These are phyloP conservation scores for Polyporus tsugae DNA, from an alignment of 1,284 basidiomycete genomes.

Conservation along the genomic window DNA sequence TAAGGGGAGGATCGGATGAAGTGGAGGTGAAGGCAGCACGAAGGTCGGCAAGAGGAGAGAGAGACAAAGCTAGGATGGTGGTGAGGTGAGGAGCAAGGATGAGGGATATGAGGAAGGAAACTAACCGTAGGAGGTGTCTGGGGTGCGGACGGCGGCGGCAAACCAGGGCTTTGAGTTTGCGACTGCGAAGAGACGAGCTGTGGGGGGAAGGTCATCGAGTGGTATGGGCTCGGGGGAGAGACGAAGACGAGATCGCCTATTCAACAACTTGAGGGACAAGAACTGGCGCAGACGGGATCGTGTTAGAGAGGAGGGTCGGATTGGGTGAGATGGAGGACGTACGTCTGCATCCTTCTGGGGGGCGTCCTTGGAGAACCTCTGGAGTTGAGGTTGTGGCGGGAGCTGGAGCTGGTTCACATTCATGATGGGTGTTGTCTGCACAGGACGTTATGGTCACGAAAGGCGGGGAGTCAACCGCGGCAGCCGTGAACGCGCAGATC, in stretches of 20 bases:
- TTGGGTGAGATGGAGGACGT: slow-evolving; percentile 29
- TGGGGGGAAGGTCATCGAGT: slow-evolving; percentile 50
- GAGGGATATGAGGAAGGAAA: background rate
- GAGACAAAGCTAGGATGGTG: slow-evolving; percentile 54
- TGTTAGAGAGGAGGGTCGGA: background rate
- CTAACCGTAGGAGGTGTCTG: slow-evolving; percentile 48
- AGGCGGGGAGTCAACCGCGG: background rate
- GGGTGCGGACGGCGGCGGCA: slow-evolving; percentile 58
- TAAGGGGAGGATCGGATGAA: slow-evolving; percentile 44
- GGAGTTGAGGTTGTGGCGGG: slow-evolving; percentile 40
- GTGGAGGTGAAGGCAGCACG: slow-evolving; percentile 55
- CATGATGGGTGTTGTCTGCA: slow-evolving; percentile 32
- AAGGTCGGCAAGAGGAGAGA: slow-evolving; percentile 65
- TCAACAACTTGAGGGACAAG: slow-evolving; percentile 55
- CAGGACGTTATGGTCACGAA: slow-evolving; percentile 8
- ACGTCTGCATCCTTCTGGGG: slow-evolving; percentile 56
- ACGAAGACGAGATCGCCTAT: slow-evolving; percentile 67
- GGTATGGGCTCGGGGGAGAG: slow-evolving; percentile 61
- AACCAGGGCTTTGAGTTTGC: slow-evolving; percentile 72
- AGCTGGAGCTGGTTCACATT: slow-evolving; percentile 51
- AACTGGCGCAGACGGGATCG: slow-evolving; percentile 45
- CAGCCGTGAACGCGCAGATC: background rate
- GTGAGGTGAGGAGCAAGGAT: slow-evolving; percentile 14
- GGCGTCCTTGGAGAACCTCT: slow-evolving; percentile 45
- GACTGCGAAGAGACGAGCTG: slow-evolving; percentile 58